A percentile compares a stretch with the other conserved stretches of the same genome.
phyloP scores from a whole-genome alignment of 2,329 filamentous ascomycete species.

The Trichoderma pleuroti region DNA sequence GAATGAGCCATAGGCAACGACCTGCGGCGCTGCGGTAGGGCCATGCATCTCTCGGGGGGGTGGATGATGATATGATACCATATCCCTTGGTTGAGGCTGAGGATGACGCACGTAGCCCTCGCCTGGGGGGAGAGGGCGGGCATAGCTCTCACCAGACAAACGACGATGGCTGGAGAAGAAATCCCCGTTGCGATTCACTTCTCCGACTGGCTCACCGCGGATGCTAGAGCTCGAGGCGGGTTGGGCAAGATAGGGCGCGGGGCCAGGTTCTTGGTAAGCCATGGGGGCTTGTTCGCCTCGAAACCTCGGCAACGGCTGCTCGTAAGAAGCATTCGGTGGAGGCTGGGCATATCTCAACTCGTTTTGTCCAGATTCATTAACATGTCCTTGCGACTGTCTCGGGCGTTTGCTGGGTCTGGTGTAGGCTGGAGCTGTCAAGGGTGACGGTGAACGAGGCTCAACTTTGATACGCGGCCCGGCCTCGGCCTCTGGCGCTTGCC shows the following conservation, averaged over 20 bases:
- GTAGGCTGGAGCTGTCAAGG: constrained; percentile 50
- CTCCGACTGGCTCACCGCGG: constrained; percentile 26
- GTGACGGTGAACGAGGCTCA: constrained; percentile 63
- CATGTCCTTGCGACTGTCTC: constrained; percentile 45
- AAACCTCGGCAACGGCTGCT: constrained; percentile 30
- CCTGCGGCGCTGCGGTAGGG: constrained; percentile 41
- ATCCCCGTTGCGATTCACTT: constrained; percentile 30
- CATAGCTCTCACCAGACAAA: constrained; percentile 29
- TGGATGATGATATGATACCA: constrained; percentile 32
- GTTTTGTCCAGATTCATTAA: constrained; percentile 26
- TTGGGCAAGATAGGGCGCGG: constrained; percentile 27
- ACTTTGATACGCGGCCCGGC: constrained; percentile 57
- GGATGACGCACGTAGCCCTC: constrained; percentile 27
- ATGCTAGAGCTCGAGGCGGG: constrained; percentile 27
- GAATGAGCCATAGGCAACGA: constrained; percentile 40
- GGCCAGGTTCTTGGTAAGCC: constrained; percentile 32
- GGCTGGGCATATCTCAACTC: constrained; percentile 45
- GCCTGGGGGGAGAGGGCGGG: constrained; percentile 24
- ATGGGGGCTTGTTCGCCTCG: constrained; percentile 32
- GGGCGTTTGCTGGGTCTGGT: constrained; percentile 56
- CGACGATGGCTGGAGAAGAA: constrained; percentile 34
- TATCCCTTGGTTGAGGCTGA: neutral
- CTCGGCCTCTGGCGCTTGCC: constrained; percentile 45
- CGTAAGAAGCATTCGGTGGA: constrained; percentile 34
- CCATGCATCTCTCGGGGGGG: constrained; percentile 37